Evolutionary conservation across 345 rosid species (phyloP), one percentile per base, ranked within the genome.

Genomic region (Aquilaria yunnanensis): DNA sequence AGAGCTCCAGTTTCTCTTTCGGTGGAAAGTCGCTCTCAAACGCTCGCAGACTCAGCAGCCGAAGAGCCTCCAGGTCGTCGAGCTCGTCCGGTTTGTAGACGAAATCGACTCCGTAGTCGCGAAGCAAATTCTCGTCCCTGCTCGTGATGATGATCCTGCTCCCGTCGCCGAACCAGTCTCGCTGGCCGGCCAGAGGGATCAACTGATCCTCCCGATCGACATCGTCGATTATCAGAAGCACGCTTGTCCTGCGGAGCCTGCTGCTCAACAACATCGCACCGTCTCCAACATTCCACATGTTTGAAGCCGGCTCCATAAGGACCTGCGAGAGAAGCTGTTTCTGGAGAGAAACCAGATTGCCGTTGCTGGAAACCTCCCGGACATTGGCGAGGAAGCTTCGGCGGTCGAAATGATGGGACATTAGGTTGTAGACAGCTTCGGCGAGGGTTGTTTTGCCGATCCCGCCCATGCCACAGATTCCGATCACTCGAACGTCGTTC

Each of bases 161-260:
- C 10, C 49, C 31, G 1, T 10, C 0, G 29, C 37, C 33, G 0
- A 7, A 56, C 46, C 16, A 47, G 6, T n/a, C 23, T n/a, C 11
- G 30, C 14, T 30, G 46, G 32, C 56, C 66, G 16, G 29, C 5
- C 16, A 71, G 48, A 11, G 34, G 51, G 37, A 71, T 70, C 34
- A 48, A 7, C 59, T 78, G 79, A 9, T 29, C 47, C 9, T 51
- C 56, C 47, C 57, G 59, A 62, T 63, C 48, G 47, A 78, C 79
- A 48, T 78, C 32, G 8, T 78, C 79, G 0, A 78, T 47, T 52
- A 78, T 9, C 2, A 78, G n/a, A 0, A 78, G 62, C 14, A 70
- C 56, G 48, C 11, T 75, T 50, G 62, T 59, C 14, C 13, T 6
- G 13, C 34, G 60, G 47, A 78, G 73, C 59, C 67, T 30, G 12